Base-by-base conservation (phyloP, 2,329 filamentous ascomycete genomes). In the Colletotrichum tropicicola region DNA sequence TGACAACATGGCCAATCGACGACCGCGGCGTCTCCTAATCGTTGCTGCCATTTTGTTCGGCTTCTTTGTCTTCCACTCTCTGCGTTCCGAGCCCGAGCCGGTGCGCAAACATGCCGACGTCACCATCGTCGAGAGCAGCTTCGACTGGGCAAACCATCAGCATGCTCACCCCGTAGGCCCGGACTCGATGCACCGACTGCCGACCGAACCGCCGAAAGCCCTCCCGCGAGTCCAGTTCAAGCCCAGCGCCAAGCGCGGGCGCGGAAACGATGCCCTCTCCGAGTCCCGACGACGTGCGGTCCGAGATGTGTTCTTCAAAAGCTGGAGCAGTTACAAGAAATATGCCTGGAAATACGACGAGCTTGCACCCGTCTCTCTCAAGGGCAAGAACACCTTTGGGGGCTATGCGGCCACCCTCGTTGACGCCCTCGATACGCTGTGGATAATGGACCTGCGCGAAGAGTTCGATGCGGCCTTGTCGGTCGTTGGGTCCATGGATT, bases 401-500 rank as follows among this genome's bases (percentile, higher is more conserved):
- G 83, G 82, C 10, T 83, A 80, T 78, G 80, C 77, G 6, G 80
- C 80, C 1, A 83, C 81, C 5, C 69, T 83, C 48, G 78, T 83
- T 15, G 81, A 83, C 66, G 72, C 78, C 12, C 72, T 84, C 65
- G 85, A 87, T 67, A 84, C 83, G 8, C 72, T 86, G 6, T 86
- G 83, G 83, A 85, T 86, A 41, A 85, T 86, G 83, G 83, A 79
- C 4, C 59, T 86, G 71, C 80, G 79, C 66, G 73, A 68, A 2
- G 83, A 87, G 17, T 87, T 87, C 66, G 78, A 81, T 48, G 83
- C 82, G 15, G 63, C 63, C 13, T 78, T 83, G 4, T 72, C 79
- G 44, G 79, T 74, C 52, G 80, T 80, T 35, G 73, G 72, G 27
- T 57, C 39, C 75, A 82, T 90, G 49, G 82, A 88, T 71, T 90